phyloP scores from a whole-genome alignment of 78 protist species.

The Dictyostelium purpureum region DNA sequence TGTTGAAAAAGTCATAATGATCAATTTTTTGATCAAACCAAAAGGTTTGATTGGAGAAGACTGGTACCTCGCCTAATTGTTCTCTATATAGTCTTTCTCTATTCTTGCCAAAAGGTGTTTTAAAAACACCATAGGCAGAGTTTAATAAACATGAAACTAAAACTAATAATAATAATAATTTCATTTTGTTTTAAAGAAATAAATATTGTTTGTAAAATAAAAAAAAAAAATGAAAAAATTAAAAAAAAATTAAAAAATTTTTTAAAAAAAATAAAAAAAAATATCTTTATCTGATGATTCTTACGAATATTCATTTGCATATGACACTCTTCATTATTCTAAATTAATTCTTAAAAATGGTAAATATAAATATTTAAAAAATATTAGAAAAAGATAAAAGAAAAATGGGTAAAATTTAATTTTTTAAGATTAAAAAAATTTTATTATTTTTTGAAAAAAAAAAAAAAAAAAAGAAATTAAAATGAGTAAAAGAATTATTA shows the following conservation, averaged over 20 bases:
- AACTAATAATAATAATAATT: background rate
- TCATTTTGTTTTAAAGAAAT: background rate
- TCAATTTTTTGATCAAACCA: slow-evolving; percentile 16
- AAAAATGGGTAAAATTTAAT: too few species aligned
- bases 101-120: background rate
- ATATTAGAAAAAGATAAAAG: too few species aligned
- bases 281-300: too few species aligned
- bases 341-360: too few species aligned
- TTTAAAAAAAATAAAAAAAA: background rate
- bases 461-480: background rate
- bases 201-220: background rate
- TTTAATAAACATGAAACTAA: background rate
- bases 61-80: background rate
- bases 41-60: slow-evolving; percentile 4
- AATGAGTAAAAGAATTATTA: background rate
- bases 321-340: too few species aligned
- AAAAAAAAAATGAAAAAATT: background rate
- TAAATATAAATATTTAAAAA: too few species aligned
- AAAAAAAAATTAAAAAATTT: background rate
- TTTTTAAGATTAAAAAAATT: background rate
- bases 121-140: background rate
- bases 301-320: too few species aligned
- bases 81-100: background rate
- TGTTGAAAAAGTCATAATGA: slow-evolving; percentile 23
- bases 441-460: background rate